These are phyloP conservation scores for Coelastrella sp. DNA, from an alignment of 139 green algal species.

Conservation along the genomic window DNA sequence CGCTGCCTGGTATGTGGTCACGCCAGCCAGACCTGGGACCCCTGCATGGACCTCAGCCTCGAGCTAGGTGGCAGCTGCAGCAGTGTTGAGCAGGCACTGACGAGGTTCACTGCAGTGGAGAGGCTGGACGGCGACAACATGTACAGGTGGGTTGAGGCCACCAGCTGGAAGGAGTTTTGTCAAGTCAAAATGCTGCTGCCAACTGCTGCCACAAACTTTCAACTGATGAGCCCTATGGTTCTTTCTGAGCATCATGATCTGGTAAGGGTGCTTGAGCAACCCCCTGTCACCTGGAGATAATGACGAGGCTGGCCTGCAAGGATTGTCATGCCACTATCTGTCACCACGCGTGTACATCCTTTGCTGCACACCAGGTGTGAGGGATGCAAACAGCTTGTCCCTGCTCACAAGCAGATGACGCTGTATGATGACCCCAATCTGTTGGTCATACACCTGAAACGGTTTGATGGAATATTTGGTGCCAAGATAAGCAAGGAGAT, in stretches of 20 bases:
- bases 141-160: not conserved
- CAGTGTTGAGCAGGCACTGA: constrained; percentile 64
- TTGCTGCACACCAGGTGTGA: constrained; percentile 57
- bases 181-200: no score
- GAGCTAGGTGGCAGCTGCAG: constrained; percentile 73
- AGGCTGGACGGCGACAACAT: constrained; percentile 85
- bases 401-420: constrained; percentile 68
- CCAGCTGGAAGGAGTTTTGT: no score
- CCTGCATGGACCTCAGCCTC: constrained; percentile 89
- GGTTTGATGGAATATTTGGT: constrained; percentile 69
- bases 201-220: no score
- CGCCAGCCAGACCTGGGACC: constrained; percentile 86
- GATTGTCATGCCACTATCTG: not conserved
- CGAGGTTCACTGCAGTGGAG: constrained; percentile 79
- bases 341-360: not conserved
- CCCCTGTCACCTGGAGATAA: no score
- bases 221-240: no score
- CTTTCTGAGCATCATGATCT: no score
- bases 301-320: no score
- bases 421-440: constrained; percentile 86
- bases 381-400: constrained; percentile 57
- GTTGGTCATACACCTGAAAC: constrained; percentile 90
- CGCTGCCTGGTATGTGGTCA: constrained; percentile 86
- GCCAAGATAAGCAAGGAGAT: constrained; percentile 86
- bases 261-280: no score